Conservation (phyloP, 73 alveolate genomes). For the Paramecium caudatum region DNA sequence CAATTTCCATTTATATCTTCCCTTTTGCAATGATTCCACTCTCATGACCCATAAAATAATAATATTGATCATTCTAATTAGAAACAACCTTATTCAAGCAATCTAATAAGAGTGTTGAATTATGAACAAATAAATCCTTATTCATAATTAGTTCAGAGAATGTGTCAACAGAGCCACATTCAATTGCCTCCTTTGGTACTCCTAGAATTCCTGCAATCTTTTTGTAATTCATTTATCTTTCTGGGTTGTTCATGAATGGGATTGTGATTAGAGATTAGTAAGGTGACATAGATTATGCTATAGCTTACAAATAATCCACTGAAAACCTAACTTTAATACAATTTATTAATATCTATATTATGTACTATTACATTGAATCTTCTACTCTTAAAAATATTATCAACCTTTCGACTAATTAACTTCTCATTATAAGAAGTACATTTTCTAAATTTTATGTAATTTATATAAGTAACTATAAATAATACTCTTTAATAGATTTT, state of each 20-base stretch:
- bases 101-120: conserved; percentile 1
- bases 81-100: conserved; percentile 16
- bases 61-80: conserved; percentile 36
- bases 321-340: conserved; percentile 51
- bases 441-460: conserved; percentile 28
- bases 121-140: neutral
- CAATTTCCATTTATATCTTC: neutral
- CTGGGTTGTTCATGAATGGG: neutral
- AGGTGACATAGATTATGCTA: conserved; percentile 51
- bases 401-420: conserved; percentile 26
- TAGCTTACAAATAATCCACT: conserved; percentile 3
- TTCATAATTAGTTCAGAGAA: neutral
- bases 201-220: conserved; percentile 1
- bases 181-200: neutral
- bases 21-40: neutral
- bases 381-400: conserved; percentile 22
- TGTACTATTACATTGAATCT: neutral
- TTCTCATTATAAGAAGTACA: neutral
- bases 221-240: neutral
- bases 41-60: conserved; percentile 53
- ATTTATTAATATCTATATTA: conserved; percentile 5
- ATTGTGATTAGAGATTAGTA: neutral
- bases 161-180: neutral
- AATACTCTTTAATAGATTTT: neutral
- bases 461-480: neutral